Evolutionary conservation across 1,139 yeast species (phyloP).

Genomic region (Suhomyces wounanorum): DNA sequence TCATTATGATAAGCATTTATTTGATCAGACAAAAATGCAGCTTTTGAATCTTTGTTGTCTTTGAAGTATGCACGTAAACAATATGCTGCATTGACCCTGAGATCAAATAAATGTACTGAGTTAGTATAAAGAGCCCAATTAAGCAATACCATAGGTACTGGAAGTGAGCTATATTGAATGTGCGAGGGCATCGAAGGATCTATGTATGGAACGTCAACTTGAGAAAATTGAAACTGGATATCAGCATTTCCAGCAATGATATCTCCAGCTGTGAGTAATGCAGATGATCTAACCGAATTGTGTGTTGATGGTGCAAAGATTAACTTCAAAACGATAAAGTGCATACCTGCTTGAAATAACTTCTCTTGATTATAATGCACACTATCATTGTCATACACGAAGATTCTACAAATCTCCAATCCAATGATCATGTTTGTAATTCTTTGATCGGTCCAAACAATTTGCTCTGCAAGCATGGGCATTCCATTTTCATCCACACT

Average conservation of each 20-base stretch:
- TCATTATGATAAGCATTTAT: slow-evolving; percentile 46
- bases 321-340: slow-evolving; percentile 64
- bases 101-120: slow-evolving; percentile 81
- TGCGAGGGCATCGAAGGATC: slow-evolving; percentile 75
- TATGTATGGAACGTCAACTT: slow-evolving; percentile 87
- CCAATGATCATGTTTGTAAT: slow-evolving; percentile 64
- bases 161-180: slow-evolving; percentile 46
- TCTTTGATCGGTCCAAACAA: slow-evolving; percentile 75
- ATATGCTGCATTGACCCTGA: slow-evolving; percentile 69
- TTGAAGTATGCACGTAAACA: slow-evolving; percentile 70
- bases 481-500: slow-evolving; percentile 6
- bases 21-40: slow-evolving; percentile 66
- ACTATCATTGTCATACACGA: slow-evolving; percentile 76
- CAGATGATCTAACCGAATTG: slow-evolving; percentile 60
- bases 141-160: slow-evolving; percentile 73
- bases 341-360: slow-evolving; percentile 62
- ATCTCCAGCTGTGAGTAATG: slow-evolving; percentile 76
- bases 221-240: slow-evolving; percentile 69
- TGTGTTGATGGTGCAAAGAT: slow-evolving; percentile 70
- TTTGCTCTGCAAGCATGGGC: slow-evolving; percentile 27
- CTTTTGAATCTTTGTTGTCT: slow-evolving; percentile 63
- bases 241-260: slow-evolving; percentile 64
- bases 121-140: slow-evolving; percentile 81
- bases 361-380: slow-evolving; percentile 62
- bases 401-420: slow-evolving; percentile 70